phyloP scores from a whole-genome alignment of 805 yeast species.

The Saturnispora ahearnii region DNA sequence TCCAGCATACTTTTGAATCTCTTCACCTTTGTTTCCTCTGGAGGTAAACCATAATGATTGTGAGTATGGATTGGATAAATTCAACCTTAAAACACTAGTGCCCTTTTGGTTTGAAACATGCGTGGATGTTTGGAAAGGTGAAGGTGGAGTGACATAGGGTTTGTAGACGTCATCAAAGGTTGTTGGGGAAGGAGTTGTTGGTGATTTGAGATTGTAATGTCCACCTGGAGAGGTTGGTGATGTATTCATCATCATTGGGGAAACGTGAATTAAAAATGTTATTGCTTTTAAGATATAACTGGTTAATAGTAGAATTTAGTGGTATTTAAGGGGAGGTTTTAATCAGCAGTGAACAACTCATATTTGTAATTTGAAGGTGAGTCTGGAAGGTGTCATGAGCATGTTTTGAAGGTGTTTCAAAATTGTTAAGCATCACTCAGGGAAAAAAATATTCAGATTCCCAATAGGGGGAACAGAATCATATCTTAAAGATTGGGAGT shows the following conservation, averaged over 20 bases:
- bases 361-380: background rate
- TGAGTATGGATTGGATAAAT: constrained; percentile 32
- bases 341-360: background rate
- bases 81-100: background rate
- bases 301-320: no score
- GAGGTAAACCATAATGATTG: constrained; percentile 33
- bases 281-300: background rate
- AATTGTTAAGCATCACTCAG: background rate
- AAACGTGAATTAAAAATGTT: background rate
- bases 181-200: background rate
- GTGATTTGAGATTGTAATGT: background rate
- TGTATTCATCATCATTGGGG: background rate
- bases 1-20: constrained; percentile 17
- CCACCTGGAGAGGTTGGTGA: background rate
- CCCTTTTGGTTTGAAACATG: background rate
- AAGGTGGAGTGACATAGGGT: constrained; percentile 14
- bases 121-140: constrained; percentile 12
- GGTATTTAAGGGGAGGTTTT: no score
- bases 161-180: constrained; percentile 11
- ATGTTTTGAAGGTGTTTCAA: constrained; percentile 2
- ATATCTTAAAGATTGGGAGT: background rate
- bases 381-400: constrained; percentile 4
- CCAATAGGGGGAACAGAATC: background rate
- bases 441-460: background rate
- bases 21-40: constrained; percentile 29